These are phyloP conservation scores for Silybum marianum DNA, from an alignment of 129 eudicot species.

Conservation along the genomic window DNA sequence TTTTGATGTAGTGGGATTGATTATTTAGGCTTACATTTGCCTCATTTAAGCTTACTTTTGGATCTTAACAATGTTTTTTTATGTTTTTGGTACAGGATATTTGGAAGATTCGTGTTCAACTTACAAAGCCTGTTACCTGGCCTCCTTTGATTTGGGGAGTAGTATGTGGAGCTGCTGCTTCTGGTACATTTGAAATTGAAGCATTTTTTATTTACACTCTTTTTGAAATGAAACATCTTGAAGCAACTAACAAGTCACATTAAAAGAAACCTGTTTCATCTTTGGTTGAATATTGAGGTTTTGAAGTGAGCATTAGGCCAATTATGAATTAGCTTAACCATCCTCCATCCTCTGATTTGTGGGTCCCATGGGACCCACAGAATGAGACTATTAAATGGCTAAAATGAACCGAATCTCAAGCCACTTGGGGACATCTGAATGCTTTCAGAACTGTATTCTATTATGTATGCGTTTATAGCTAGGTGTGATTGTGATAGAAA, in stretches of 20 bases:
- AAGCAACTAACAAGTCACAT: slow-evolving; percentile 7
- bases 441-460: background rate
- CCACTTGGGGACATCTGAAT: background rate
- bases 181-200: slow-evolving; percentile 50
- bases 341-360: background rate
- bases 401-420: background rate
- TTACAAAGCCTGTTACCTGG: slow-evolving; percentile 95
- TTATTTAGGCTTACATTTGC: background rate
- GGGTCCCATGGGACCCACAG: background rate
- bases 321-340: slow-evolving; percentile 1
- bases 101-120: slow-evolving; percentile 97
- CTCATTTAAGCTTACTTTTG: background rate
- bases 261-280: slow-evolving; percentile 4
- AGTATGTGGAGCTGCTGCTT: slow-evolving; percentile 99
- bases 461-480: slow-evolving; percentile 8
- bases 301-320: background rate
- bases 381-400: slow-evolving; percentile 7
- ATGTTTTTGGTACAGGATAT: slow-evolving; percentile 51
- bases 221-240: background rate
- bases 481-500: background rate
- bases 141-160: slow-evolving; percentile 99
- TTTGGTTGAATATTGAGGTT: background rate
- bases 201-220: background rate
- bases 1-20: background rate
- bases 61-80: slow-evolving; percentile 3